Base-by-base conservation (phyloP, 306 rosid species). In the Heteromeles arbutifolia region DNA sequence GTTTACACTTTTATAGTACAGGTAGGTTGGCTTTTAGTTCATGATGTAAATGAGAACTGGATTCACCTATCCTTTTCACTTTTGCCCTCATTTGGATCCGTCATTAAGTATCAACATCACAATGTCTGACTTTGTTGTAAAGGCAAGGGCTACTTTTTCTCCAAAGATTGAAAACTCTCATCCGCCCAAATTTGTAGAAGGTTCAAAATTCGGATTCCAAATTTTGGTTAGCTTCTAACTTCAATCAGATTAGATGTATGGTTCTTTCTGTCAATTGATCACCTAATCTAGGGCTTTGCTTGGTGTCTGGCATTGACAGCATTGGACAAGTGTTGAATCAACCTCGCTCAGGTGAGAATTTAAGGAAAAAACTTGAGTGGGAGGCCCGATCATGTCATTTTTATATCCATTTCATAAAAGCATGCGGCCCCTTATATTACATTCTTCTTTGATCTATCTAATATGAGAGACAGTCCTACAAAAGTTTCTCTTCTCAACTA, bases 21-120 rank as follows among this genome's bases (percentile, higher is more conserved):
- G 64, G 44, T 43, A 61, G 26, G 26, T 67, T 61, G 6, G 28
- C 48, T 67, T 84, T 52, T 66, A 32, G 80, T 75, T 73, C 22
- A 7, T 29, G 31, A 48, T 56, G 10, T 74, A 59, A 19, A 53
- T 56, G 74, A 72, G 90, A 85, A 86, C 80, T 78, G 67, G 96
- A 90, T 90, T 82, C 89, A 83, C 86, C 69, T 75, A 80, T 84
- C 80, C 12, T 65, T 84, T 72, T 80, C 79, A 54, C 79, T 63
- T 80, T 78, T 67, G 31, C 19, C 59, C 67, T 17, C 21, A 86
- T 69, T 79, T 58, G 84, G 89, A 83, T 83, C 65, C 86, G 76
- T 67, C 70, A 64, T 67, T 37, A 68, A 78, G 79, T 72, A 79
- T 83, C 90, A 81, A 70, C 86, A 63, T 78, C 84, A 69, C 45